Base-by-base conservation (phyloP, 106 monocot genomes). In the Allium fistulosum region DNA sequence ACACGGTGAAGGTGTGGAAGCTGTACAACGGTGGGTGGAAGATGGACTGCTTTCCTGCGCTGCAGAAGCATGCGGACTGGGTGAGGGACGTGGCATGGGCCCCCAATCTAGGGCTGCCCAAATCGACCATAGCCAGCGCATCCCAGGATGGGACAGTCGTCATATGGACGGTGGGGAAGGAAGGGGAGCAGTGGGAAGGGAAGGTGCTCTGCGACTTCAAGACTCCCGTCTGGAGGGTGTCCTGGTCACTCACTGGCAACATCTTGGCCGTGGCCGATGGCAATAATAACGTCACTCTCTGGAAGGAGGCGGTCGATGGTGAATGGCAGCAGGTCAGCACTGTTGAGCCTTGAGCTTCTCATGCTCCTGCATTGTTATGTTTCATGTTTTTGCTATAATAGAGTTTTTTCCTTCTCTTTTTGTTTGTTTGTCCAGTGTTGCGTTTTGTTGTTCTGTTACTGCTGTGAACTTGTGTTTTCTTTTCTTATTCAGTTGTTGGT, bases 131-230 rank as follows among this genome's bases (percentile, higher is more conserved):
- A 47, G 76, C 76, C 7, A 77, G 76, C 11, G 70, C 58, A 11
- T 77, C 76, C 0, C 76, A 77, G 45, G 76, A 77, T 2, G 76
- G 76, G 64, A 77, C 76, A 2, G 76, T 58, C 58, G 76, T 77
- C 9, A 65, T 76, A 69, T 76, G 76, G 76, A 76, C 76, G 7
- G 76, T 70, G 53, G 70, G 53, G 9, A 76, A 58, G 48, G 76
- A 76, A 64, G 69, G 76, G 11, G 76, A 76, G 49, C 76, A 76
- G 55, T 76, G 76, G 76, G 76, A 76, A 49, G 76, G 76, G n/a
- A 76, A 58, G 27, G 69, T 76, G 22, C 53, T 76, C 45, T 46
- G 49, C 55, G 70, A 76, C 51, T 76, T 76, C 63, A 70, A 76
- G 10, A 58, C 71, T 0, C 61, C 71, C 3, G 71, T 71, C 2